phyloP scores from a whole-genome alignment of 441 rosid species.

The Erodium chrysanthum region DNA sequence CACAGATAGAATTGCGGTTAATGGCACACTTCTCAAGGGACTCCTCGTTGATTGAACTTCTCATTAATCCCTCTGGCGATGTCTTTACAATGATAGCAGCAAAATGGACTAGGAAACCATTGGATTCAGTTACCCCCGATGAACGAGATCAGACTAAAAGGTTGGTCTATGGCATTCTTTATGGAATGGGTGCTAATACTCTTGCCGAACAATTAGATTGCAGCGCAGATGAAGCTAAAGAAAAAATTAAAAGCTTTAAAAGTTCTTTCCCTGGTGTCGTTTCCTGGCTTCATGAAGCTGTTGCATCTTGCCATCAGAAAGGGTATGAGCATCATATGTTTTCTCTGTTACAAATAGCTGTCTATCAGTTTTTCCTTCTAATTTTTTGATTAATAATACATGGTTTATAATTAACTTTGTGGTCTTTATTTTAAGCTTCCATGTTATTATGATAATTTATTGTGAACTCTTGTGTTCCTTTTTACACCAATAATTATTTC shows the following conservation, averaged over 20 bases:
- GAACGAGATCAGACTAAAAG: constrained; percentile 93
- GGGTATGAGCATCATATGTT: constrained; percentile 44
- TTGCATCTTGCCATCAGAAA: constrained; percentile 58
- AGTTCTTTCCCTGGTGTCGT: constrained; percentile 73
- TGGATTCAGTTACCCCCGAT: constrained; percentile 42
- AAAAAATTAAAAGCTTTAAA: constrained; percentile 75
- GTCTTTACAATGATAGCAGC: constrained; percentile 88
- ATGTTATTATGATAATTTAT: neutral
- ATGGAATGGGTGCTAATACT: constrained; percentile 93
- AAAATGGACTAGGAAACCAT: constrained; percentile 70
- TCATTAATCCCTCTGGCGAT: constrained; percentile 69
- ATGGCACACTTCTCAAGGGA: constrained; percentile 96
- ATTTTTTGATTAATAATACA: neutral
- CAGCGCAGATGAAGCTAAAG: constrained; percentile 70
- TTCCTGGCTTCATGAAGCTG: constrained; percentile 69
- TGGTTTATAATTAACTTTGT: neutral
- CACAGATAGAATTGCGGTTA: constrained; percentile 87
- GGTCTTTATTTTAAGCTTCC: neutral
- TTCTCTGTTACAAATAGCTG: constrained; percentile 7
- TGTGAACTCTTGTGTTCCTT: neutral
- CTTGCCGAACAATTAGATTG: constrained; percentile 86
- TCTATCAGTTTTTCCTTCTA: neutral
- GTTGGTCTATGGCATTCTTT: constrained; percentile 87
- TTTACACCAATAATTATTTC: neutral
- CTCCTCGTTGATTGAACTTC: constrained; percentile 60